Evolutionary conservation across 768 basidiomycete genomes (phyloP), one percentile per base, ranked within the genome.

Genomic region (Daedalea quercina): DNA sequence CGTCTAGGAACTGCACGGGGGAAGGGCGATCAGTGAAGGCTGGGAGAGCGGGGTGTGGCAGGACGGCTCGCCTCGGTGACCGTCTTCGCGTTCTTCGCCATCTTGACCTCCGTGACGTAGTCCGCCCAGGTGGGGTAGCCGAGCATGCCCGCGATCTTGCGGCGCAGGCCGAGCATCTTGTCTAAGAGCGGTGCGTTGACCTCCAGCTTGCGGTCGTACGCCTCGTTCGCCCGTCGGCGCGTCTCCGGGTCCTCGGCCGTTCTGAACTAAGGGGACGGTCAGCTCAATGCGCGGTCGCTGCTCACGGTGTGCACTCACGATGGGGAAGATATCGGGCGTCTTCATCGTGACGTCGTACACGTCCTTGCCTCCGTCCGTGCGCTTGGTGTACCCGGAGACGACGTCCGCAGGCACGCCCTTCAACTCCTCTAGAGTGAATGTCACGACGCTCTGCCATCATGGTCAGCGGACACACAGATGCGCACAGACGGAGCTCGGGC

Each of bases 101-200:
- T 92, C 72, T 90, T 90, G 44, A 81, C 77, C 64, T 94, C 91
- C 1, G 91, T 90, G 37, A 84, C 68, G 64, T 85, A 93, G 67
- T 89, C 90, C 1, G 89, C 91, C 80, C 89, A 92, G 9, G 81
- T 90, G 20, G 80, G 68, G 63, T 93, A 94, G 9, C 79, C 79
- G 12, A 94, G 72, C 9, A 93, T 63, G 37, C 69, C 70, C 1
- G 85, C 83, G 44, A 88, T 83, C 63, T 82, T 66, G 28, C 85
- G 82, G 42, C 91, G 85, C 2, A 93, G 74, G 45, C 75, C 76
- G 44, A 92, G 76, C 28, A 81, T 81, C 58, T 80, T 84, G 58
- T 76, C 73, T 49, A 93, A 75, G 34, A 92, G 63, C 2, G 82
- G 85, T 20, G 80, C 84, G 57, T 94, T 94, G 63, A 82, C 70